phyloP scores from a whole-genome alignment of 176 grass and related monocot species.

The Aegilops sharonensis region DNA sequence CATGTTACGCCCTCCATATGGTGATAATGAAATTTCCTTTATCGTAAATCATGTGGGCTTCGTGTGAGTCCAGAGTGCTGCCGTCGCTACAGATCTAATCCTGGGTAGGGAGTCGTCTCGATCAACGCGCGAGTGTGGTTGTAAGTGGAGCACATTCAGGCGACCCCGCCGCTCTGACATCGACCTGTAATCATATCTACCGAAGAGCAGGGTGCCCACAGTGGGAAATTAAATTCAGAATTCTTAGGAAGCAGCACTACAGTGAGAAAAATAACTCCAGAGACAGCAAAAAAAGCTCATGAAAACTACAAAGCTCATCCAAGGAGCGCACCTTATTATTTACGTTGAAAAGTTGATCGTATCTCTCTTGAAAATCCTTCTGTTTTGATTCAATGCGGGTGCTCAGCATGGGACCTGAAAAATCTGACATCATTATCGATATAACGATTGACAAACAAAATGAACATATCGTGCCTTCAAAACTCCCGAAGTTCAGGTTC shows the following conservation, averaged over 20 bases:
- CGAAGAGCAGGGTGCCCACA: too few species aligned
- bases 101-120: too few species aligned
- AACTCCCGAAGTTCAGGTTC: conserved; percentile 18
- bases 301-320: neutral
- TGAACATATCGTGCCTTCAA: neutral
- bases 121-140: too few species aligned
- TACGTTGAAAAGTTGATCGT: conserved; percentile 45
- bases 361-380: conserved; percentile 70
- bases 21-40: too few species aligned
- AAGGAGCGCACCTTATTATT: conserved; percentile 68
- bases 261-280: neutral
- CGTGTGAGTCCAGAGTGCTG: too few species aligned
- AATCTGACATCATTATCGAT: conserved; percentile 49
- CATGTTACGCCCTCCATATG: too few species aligned
- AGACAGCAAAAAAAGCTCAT: neutral
- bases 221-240: neutral
- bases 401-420: conserved; percentile 63
- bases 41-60: too few species aligned
- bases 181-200: too few species aligned
- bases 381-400: conserved; percentile 53
- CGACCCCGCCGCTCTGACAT: too few species aligned
- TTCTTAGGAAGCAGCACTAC: neutral
- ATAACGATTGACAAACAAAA: neutral
- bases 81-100: too few species aligned
- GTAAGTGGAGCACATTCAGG: too few species aligned